Base-by-base conservation (phyloP, 2,329 filamentous ascomycete genomes). In the Aspergillus cejpii region DNA sequence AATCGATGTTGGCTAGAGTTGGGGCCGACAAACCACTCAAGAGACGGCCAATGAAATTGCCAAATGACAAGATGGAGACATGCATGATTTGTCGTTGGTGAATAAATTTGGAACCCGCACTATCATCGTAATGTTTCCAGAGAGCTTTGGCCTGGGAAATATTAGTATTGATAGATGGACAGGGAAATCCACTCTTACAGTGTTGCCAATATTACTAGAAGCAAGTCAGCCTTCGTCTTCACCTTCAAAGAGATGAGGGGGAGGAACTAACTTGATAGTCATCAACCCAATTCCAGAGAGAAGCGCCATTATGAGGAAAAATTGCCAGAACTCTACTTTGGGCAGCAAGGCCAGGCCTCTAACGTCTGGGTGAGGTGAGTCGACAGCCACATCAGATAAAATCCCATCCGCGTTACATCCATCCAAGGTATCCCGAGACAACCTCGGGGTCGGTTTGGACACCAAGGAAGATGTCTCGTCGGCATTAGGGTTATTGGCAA, bases 281-380 rank as follows among this genome's bases (percentile, higher is more conserved):
- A 98, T 98, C 53, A 98, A 72, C 8, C 92, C 92, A 57, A 96
- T 85, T 41, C 92, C 92, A 4, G 89, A 88, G 50, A 97, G 74
- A n/a, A 96, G 78, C 29, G 84, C 89, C 78, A 98, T 87, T 54
- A 95, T 81, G 45, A 78, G 67, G 66, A 94, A 97, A 21, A 94
- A 71, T 60, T 94, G 85, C 89, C 90, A 97, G 67, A 97, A 98
- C 53, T 94, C 85, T 38, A 82, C 59, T 49, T 78, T 81, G 42
- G 73, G 74, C 24, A 95, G 70, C 61, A 98, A 75, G 12, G 78
- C 76, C 60, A 88, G 73, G 52, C 92, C 92, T 63, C 91, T 87
- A 61, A 97, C 85, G 81, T 97, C 92, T 87, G 86, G 69, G 76
- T 83, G 82, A 70, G 84, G 84, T 74, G 82, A 84, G 74, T 81